Percentiles rank a stretch among this genome's conserved stretches.
Evolutionary conservation across 2,329 filamentous ascomycete genomes (phyloP).

Genomic region (Furcasterigmium sp.): DNA sequence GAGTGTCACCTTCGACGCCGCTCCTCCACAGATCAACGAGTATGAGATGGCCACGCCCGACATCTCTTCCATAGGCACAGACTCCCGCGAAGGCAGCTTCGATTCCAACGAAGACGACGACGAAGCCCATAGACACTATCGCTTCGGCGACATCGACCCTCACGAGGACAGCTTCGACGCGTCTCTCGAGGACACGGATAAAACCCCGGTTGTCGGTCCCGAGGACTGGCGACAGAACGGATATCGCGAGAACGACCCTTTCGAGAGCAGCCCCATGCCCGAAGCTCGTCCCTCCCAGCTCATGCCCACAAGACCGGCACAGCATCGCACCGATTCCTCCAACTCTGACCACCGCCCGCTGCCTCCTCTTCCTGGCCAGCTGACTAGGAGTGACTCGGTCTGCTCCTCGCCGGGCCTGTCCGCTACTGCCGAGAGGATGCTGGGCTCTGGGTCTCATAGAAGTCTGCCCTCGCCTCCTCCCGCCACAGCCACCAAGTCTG

Average conservation of each 20-base stretch:
- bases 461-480: conserved; percentile 70
- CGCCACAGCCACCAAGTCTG: conserved; percentile 65
- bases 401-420: conserved; percentile 60
- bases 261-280: conserved; percentile 65
- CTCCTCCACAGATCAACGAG: conserved; percentile 91
- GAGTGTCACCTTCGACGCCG: conserved; percentile 94
- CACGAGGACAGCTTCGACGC: conserved; percentile 92
- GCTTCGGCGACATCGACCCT: conserved; percentile 51
- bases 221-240: conserved; percentile 80
- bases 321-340: conserved; percentile 64
- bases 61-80: conserved; percentile 84
- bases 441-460: conserved; percentile 57
- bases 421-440: conserved; percentile 66
- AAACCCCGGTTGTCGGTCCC: conserved; percentile 95
- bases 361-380: conserved; percentile 72
- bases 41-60: conserved; percentile 98
- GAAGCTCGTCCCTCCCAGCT: conserved; percentile 38
- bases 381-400: conserved; percentile 35
- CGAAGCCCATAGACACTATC: conserved; percentile 38
- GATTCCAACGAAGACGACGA: conserved; percentile 76
- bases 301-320: conserved; percentile 44
- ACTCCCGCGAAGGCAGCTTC: conserved; percentile 88
- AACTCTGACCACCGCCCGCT: conserved; percentile 80
- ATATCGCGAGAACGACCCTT: conserved; percentile 53
- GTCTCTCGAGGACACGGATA: conserved; percentile 90